phyloP scores from a whole-genome alignment of 139 green algal species.

The Penium margaritaceum region DNA sequence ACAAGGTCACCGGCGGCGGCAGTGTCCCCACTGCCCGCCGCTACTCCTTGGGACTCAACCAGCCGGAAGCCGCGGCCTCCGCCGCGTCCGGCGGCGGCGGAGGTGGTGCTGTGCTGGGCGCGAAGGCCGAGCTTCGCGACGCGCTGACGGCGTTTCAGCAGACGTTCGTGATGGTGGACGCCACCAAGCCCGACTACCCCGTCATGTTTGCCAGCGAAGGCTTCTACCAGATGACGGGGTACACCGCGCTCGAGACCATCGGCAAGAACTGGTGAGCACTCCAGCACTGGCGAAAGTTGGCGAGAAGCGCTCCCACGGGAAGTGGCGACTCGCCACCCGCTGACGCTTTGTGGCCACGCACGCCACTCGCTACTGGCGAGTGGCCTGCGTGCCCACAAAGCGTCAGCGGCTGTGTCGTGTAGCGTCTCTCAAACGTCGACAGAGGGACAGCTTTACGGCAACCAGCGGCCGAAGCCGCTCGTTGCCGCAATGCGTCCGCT shows the following conservation, averaged over 20 bases:
- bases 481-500: no score
- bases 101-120: slow-evolving; percentile 15
- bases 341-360: no score
- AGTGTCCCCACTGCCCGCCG: slow-evolving; percentile 3
- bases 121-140: slow-evolving; percentile 21
- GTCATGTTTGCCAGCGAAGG: slow-evolving; percentile 88
- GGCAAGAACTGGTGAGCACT: slow-evolving; percentile 80
- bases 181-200: slow-evolving; percentile 83
- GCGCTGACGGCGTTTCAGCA: slow-evolving; percentile 40
- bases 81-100: neutral
- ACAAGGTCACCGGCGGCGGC: neutral
- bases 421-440: no score
- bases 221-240: slow-evolving; percentile 94
- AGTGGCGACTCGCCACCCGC: neutral
- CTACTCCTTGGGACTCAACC: neutral
- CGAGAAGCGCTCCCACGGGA: neutral
- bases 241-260: slow-evolving; percentile 83
- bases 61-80: neutral
- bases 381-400: no score
- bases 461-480: no score
- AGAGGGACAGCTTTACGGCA: no score
- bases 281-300: neutral
- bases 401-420: no score
- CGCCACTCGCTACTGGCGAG: no score
- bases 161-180: slow-evolving; percentile 73